Percentiles rank a stretch among this genome's conserved stretches.
Conservation (phyloP, 1,139 yeast species). For the Taphrina wiesneri region DNA sequence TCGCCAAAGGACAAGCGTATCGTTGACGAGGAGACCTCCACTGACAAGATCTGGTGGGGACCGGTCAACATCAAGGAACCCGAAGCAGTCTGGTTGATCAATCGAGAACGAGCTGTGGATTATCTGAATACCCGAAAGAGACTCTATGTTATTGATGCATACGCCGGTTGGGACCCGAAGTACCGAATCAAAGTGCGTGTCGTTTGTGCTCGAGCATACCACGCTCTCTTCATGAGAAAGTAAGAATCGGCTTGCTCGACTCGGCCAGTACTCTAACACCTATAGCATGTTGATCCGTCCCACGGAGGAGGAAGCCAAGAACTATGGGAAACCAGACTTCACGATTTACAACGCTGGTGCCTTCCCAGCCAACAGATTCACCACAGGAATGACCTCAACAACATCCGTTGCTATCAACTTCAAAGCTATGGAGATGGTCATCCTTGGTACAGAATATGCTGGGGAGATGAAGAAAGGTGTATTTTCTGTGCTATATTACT, state of each 20-base stretch:
- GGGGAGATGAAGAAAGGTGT: slow-evolving; percentile 99
- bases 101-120: slow-evolving; percentile 95
- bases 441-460: slow-evolving; percentile 96
- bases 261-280: background rate
- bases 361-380: slow-evolving; percentile 93
- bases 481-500: slow-evolving; percentile 97
- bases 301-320: slow-evolving; percentile 78
- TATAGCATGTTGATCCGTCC: slow-evolving; percentile 85
- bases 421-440: slow-evolving; percentile 98
- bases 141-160: slow-evolving; percentile 93
- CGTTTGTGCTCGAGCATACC: slow-evolving; percentile 98
- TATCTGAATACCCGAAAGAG: slow-evolving; percentile 94
- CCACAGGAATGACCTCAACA: slow-evolving; percentile 95
- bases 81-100: slow-evolving; percentile 92
- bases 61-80: slow-evolving; percentile 96
- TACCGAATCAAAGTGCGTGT: slow-evolving; percentile 96
- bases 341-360: slow-evolving; percentile 98
- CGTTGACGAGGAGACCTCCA: slow-evolving; percentile 87
- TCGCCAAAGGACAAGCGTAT: slow-evolving; percentile 98
- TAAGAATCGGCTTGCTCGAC: background rate
- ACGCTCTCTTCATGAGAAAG: slow-evolving; percentile 95
- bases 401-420: slow-evolving; percentile 96
- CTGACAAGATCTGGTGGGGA: slow-evolving; percentile 92
- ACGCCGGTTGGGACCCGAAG: slow-evolving; percentile 98
- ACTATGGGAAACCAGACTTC: slow-evolving; percentile 97